phyloP scores from a whole-genome alignment of 2,329 filamentous ascomycete genomes.

The Fusarium udum region DNA sequence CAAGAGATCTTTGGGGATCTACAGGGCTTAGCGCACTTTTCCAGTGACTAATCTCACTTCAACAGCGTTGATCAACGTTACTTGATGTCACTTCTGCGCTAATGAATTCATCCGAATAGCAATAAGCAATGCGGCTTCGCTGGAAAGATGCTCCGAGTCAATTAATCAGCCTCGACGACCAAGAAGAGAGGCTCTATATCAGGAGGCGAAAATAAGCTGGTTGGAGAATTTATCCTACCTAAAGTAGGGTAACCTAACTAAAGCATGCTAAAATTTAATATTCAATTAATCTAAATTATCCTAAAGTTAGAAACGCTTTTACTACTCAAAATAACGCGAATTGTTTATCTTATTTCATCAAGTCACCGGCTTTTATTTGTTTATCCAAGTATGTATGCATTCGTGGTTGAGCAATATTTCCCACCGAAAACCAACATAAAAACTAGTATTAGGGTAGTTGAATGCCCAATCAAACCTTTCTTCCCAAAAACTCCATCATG shows the following conservation, averaged over 20 bases:
- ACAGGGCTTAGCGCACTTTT: conserved; percentile 4
- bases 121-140: not conserved
- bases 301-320: not conserved
- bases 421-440: not conserved
- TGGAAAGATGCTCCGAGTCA: conserved; percentile 13
- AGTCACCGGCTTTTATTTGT: not conserved
- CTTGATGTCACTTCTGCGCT: not conserved
- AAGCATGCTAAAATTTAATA: no score
- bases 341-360: not conserved
- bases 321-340: not conserved
- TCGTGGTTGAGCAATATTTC: not conserved
- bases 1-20: not conserved
- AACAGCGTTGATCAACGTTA: conserved; percentile 18
- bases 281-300: no score
- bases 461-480: conserved; percentile 16
- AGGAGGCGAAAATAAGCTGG: not conserved
- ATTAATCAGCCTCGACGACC: not conserved
- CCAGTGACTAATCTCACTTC: not conserved
- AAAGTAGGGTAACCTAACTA: not conserved
- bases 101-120: not conserved
- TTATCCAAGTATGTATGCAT: not conserved
- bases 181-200: not conserved
- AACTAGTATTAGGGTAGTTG: conserved; percentile 4
- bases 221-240: not conserved
- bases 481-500: conserved; percentile 15